These are phyloP conservation scores for Moesziomyces globuligerus DNA, from an alignment of 1,284 basidiomycete genomes.

Conservation along the genomic window DNA sequence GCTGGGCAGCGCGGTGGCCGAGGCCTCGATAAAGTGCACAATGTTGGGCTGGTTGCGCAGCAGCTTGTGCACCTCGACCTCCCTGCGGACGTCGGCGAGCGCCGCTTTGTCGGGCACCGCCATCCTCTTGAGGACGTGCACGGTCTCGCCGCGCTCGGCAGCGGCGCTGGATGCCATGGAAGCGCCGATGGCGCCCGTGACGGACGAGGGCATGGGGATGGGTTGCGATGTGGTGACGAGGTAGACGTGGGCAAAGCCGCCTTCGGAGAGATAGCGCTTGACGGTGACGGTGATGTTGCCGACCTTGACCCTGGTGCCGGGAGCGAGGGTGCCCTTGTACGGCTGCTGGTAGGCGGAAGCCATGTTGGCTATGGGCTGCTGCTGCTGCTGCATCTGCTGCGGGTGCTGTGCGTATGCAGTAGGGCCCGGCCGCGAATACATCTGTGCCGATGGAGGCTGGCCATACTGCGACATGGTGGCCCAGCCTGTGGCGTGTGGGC, in stretches of 20 bases:
- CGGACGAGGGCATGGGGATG: slow-evolving; percentile 70
- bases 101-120: slow-evolving; percentile 89
- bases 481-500: slow-evolving; percentile 5
- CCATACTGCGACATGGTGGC: slow-evolving; percentile 42
- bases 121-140: slow-evolving; percentile 96
- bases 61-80: slow-evolving; percentile 96
- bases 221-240: slow-evolving; percentile 86
- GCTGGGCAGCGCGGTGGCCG: slow-evolving; percentile 71
- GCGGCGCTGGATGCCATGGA: slow-evolving; percentile 37
- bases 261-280: slow-evolving; percentile 91
- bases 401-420: slow-evolving; percentile 25
- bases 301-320: slow-evolving; percentile 87
- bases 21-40: slow-evolving; percentile 87
- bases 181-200: slow-evolving; percentile 31
- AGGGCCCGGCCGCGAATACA: slow-evolving; percentile 13
- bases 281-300: slow-evolving; percentile 89
- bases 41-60: slow-evolving; percentile 90
- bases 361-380: slow-evolving; percentile 16
- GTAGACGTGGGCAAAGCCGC: slow-evolving; percentile 98
- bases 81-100: slow-evolving; percentile 93
- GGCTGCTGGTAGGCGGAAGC: slow-evolving; percentile 35
- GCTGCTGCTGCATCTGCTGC: slow-evolving; percentile 9
- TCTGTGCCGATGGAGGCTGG: slow-evolving; percentile 19
- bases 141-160: slow-evolving; percentile 71
- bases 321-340: slow-evolving; percentile 60